These are phyloP conservation scores for Chalciporus sphaerocephalus DNA, from an alignment of 768 basidiomycete species.

Conservation along the genomic window DNA sequence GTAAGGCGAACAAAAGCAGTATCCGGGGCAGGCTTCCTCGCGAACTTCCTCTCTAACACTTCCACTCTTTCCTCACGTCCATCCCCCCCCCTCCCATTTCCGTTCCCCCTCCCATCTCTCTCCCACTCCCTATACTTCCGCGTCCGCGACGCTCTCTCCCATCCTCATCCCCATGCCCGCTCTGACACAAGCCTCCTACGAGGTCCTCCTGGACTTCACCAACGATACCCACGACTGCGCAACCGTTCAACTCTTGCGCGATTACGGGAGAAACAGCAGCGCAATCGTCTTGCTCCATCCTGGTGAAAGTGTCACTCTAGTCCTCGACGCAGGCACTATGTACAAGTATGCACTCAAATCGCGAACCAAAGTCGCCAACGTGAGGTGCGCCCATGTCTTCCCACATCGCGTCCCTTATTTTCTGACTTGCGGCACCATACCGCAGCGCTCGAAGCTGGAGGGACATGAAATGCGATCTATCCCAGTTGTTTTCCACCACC, in stretches of 20 bases:
- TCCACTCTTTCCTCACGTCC: conserved; percentile 5
- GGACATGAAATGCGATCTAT: conserved; percentile 57
- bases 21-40: conserved; percentile 24
- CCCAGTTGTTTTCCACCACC: conserved; percentile 51
- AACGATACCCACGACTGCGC: conserved; percentile 65
- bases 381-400: conserved; percentile 48
- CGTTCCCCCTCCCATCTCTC: conserved; percentile 15
- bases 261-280: conserved; percentile 56
- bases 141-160: conserved; percentile 33
- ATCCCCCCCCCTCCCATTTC: conserved; percentile 5
- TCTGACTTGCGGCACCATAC: conserved; percentile 1
- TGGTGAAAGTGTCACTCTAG: conserved; percentile 58
- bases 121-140: conserved; percentile 17
- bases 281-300: conserved; percentile 57
- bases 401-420: not conserved
- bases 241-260: conserved; percentile 58
- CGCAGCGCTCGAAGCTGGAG: conserved; percentile 62
- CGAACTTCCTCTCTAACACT: conserved; percentile 6
- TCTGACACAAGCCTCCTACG: conserved; percentile 50
- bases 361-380: conserved; percentile 59
- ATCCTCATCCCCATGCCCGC: conserved; percentile 48
- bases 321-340: conserved; percentile 63
- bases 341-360: conserved; percentile 70
- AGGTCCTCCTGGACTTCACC: conserved; percentile 62
- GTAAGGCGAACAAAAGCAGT: conserved; percentile 34